phyloP scores from a whole-genome alignment of 169 alveolate genomes.

The Cyclospora cayetanensis region DNA sequence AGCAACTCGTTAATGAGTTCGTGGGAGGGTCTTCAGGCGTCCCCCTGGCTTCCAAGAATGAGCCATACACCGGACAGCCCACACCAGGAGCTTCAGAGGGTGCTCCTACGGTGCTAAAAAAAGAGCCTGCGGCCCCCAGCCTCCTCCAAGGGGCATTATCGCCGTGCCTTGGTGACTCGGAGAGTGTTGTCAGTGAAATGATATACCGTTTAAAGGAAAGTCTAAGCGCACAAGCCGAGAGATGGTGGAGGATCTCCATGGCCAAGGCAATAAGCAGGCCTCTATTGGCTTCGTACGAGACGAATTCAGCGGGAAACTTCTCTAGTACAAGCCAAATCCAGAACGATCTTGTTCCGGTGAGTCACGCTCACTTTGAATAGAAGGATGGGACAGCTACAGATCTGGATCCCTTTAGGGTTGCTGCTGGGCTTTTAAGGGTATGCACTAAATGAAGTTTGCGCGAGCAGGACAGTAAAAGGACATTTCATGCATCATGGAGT shows the following conservation, averaged over 20 bases:
- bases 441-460: neutral
- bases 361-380: neutral
- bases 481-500: neutral
- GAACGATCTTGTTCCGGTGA: constrained; percentile 45
- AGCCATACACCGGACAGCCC: no score
- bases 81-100: no score
- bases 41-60: no score
- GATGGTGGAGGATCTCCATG: constrained; percentile 65
- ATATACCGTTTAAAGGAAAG: constrained; percentile 50
- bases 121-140: no score
- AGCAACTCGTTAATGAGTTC: no score
- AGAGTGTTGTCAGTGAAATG: constrained; percentile 39
- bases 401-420: no score
- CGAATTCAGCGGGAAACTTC: constrained; percentile 19
- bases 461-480: neutral
- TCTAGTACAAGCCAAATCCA: constrained; percentile 31
- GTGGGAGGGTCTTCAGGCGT: no score
- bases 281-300: constrained; percentile 57
- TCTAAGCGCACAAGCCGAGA: constrained; percentile 37
- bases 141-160: no score
- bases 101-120: no score
- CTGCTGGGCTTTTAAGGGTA: neutral
- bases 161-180: no score
- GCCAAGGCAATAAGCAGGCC: constrained; percentile 47
- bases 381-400: neutral